Evolutionary conservation across 2,329 filamentous ascomycete genomes (phyloP).

Genomic region (Pseudogymnoascus sp.): DNA sequence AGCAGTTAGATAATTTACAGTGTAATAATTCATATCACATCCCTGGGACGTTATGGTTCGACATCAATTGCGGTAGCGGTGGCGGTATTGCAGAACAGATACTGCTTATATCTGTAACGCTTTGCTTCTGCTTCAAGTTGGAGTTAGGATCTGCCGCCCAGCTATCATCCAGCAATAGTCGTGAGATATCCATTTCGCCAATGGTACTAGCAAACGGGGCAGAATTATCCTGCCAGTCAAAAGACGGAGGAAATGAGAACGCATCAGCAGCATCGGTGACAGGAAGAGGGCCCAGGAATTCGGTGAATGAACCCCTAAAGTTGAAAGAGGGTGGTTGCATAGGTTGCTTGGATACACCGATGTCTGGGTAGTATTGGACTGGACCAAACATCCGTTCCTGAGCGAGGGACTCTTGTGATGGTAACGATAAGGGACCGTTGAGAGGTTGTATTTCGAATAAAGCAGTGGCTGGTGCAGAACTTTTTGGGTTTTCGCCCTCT

Average conservation of each 20-base stretch:
- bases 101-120: constrained; percentile 24
- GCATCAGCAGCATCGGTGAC: constrained; percentile 27
- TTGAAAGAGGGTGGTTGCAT: constrained; percentile 14
- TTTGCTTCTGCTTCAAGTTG: constrained; percentile 22
- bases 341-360: constrained; percentile 3
- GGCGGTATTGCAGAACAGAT: constrained; percentile 22
- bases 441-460: neutral
- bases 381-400: neutral
- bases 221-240: constrained; percentile 40
- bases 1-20: neutral
- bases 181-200: constrained; percentile 56
- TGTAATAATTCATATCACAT: constrained; percentile 13
- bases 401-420: neutral
- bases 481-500: neutral
- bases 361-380: neutral
- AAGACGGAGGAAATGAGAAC: constrained; percentile 30
- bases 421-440: neutral
- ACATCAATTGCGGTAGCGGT: constrained; percentile 8
- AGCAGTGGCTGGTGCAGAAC: neutral
- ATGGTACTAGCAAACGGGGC: constrained; percentile 36
- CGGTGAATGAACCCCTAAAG: constrained; percentile 18
- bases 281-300: constrained; percentile 19
- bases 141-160: constrained; percentile 20
- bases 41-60: constrained; percentile 3
- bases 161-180: constrained; percentile 50